Percentiles rank a stretch among this genome's conserved stretches.
phyloP scores from a whole-genome alignment of 202 grass and related monocot genomes.

The Carex arenaria region DNA sequence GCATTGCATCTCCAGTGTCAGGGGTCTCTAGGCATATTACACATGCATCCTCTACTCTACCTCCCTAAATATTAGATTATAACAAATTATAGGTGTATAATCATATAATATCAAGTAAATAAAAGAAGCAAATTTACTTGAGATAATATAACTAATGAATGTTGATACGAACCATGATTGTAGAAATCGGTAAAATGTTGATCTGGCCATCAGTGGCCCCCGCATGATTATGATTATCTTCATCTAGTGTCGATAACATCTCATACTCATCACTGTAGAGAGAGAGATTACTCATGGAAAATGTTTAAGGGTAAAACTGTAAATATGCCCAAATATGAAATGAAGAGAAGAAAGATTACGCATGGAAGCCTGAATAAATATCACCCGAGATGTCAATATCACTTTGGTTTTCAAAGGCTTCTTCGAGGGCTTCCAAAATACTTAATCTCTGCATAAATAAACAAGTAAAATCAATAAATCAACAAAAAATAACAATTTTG shows the following conservation, averaged over 20 bases:
- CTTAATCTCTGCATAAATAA: conserved; percentile 45
- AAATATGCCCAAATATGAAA: neutral
- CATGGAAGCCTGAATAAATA: conserved; percentile 3
- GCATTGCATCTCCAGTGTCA: conserved; percentile 40
- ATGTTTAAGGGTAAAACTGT: neutral
- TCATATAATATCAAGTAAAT: neutral
- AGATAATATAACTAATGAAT: neutral
- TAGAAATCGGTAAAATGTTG: conserved; percentile 57
- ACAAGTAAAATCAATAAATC: conserved; percentile 24
- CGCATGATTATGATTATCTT: conserved; percentile 37
- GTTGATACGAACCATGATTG: conserved; percentile 44
- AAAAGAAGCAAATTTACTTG: neutral
- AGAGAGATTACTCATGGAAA: neutral
- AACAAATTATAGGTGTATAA: neutral
- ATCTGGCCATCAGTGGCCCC: conserved; percentile 67
- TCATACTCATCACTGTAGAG: conserved; percentile 68
- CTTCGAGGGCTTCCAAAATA: conserved; percentile 54
- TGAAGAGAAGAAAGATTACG: neutral
- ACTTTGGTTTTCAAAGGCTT: conserved; percentile 38
- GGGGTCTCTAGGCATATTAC: conserved; percentile 65
- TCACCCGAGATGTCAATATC: conserved; percentile 31
- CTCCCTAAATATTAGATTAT: conserved; percentile 39
- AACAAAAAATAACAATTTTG: conserved; percentile 1
- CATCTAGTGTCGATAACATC: conserved; percentile 37
- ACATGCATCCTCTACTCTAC: conserved; percentile 42